Base-by-base conservation (phyloP, 352 stramenopile species). In the Blastocystis sp. region DNA sequence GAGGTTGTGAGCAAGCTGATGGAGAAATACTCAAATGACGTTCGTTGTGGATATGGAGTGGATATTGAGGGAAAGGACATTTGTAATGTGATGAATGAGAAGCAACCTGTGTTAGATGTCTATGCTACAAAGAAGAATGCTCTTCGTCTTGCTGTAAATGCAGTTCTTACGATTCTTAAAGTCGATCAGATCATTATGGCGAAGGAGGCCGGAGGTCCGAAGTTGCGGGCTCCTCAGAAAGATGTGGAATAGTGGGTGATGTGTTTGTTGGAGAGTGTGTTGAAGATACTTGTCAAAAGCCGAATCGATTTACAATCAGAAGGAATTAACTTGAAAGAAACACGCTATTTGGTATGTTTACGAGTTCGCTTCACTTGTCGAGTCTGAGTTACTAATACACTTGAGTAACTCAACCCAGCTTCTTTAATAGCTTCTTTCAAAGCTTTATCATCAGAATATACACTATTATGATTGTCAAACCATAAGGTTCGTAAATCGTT, bases 151-250 rank as follows among this genome's bases (percentile, higher is more conserved):
- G 95, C 96, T 65, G 93, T 97, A 46, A 96, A 99, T 91, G 96
- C 95, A 46, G 95, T 95, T 37, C 94, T 98, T 86, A 99, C 96
- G 58, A 95, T 99, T 80, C 92, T 99, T 39, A 95, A 95, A 90
- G 96, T 99, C 42, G 97, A 99, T 92, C 95, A 98, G 91, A 98
- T 99, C 91, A 99, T 99, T 92, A 99, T 99, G 97, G 91, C 93
- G 87, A 98, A 98, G 91, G 90, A 94, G 57, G 95, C 95, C 49
- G 95, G 95, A 42, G 95, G 95, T 51, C 95, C 95, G 29, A 98
- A 98, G 92, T 93, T 93, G 65, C 92, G 87, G 5, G 78, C 63
- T 29, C 77, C 86, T 27, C 85, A 88, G 78, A 77, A 83, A 32
- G 67, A 81, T 83, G 67, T 86, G 59, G 77, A 87, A 42, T 80